These are phyloP conservation scores for Thermothielavioides terrestris DNA, from an alignment of 495 filamentous ascomycete species.

Conservation along the genomic window DNA sequence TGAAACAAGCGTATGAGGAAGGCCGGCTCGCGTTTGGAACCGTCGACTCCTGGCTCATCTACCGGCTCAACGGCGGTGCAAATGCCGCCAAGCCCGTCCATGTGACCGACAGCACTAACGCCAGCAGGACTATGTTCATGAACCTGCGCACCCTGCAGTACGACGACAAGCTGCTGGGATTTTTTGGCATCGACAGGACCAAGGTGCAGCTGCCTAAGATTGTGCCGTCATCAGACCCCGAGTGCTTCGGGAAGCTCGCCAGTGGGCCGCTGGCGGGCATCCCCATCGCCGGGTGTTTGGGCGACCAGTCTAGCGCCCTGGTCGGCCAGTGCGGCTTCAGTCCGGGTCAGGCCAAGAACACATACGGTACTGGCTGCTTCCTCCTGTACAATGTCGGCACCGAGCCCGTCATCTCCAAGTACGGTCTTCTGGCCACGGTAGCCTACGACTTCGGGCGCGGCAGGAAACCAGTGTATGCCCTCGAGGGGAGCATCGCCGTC, in stretches of 20 bases:
- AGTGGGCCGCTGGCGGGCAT: constrained; percentile 62
- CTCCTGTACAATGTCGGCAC: constrained; percentile 88
- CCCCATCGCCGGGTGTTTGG: constrained; percentile 79
- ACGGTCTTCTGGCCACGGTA: constrained; percentile 81
- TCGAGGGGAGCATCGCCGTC: constrained; percentile 89
- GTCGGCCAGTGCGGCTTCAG: constrained; percentile 89
- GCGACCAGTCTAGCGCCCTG: constrained; percentile 86
- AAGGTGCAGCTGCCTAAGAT: constrained; percentile 79
- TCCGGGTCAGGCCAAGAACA: constrained; percentile 87
- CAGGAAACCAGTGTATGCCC: constrained; percentile 72
- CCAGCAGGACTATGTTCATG: constrained; percentile 94
- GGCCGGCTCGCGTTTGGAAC: constrained; percentile 82
- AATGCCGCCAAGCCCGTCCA: constrained; percentile 48
- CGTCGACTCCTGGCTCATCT: constrained; percentile 89
- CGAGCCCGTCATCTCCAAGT: constrained; percentile 82
- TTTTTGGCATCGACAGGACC: constrained; percentile 68
- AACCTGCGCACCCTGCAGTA: constrained; percentile 82
- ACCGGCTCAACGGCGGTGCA: constrained; percentile 79
- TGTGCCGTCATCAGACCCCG: constrained; percentile 71
- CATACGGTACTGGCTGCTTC: constrained; percentile 94
- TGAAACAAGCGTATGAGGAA: constrained; percentile 70
- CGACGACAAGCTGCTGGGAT: constrained; percentile 69
- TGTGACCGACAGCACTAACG: constrained; percentile 88
- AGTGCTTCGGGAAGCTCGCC: constrained; percentile 63
- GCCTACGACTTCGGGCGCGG: constrained; percentile 74